Evolutionary conservation across 495 filamentous ascomycete genomes (phyloP).

Genomic region (Parmelia sp.): DNA sequence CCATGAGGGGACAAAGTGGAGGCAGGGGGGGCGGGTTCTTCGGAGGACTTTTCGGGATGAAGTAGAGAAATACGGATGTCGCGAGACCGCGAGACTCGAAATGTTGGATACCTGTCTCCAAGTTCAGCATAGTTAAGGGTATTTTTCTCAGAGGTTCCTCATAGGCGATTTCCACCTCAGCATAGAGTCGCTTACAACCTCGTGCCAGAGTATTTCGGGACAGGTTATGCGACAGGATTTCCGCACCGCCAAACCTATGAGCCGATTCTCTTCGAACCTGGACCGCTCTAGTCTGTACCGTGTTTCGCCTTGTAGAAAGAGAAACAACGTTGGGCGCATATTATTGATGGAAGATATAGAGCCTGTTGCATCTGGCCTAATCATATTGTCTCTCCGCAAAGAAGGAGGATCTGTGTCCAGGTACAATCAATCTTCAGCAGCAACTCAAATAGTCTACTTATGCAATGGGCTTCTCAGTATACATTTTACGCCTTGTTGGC

Average conservation of each 20-base stretch:
- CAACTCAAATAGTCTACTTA: neutral
- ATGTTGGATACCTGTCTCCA: neutral
- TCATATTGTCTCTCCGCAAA: neutral
- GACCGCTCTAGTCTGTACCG: neutral
- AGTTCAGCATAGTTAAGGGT: neutral
- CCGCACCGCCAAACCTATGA: neutral
- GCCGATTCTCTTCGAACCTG: neutral
- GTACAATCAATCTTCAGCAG: neutral
- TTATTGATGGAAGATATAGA: neutral
- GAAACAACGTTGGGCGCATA: neutral
- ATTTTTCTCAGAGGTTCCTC: neutral
- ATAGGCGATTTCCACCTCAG: neutral
- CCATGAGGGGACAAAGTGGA: slow-evolving; percentile 45
- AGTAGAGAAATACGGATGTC: slow-evolving; percentile 16
- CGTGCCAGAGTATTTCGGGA: neutral
- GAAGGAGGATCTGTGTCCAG: neutral
- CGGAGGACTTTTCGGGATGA: slow-evolving; percentile 42
- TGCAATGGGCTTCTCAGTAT: neutral
- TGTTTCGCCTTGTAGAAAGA: neutral
- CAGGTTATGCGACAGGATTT: neutral
- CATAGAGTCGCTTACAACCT: neutral
- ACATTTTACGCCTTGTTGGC: neutral
- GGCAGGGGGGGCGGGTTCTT: slow-evolving; percentile 39
- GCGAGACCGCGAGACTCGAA: neutral
- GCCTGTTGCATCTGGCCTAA: neutral